These are phyloP conservation scores for Nakazawaea anatomiae DNA, from an alignment of 805 yeast species.

Conservation along the genomic window DNA sequence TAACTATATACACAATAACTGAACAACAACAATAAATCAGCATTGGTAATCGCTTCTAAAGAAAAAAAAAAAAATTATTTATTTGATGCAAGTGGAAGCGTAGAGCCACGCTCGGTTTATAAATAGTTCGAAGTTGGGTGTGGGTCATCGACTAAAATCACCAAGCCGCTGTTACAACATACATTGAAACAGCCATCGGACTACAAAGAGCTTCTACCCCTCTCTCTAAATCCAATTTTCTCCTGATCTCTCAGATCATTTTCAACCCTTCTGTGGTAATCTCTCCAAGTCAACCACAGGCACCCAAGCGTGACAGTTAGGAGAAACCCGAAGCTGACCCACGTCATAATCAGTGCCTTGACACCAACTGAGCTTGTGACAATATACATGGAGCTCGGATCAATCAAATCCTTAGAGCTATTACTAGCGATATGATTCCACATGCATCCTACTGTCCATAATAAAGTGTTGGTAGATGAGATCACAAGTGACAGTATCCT, in stretches of 20 bases:
- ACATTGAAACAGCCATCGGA: neutral
- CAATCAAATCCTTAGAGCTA: constrained; percentile 36
- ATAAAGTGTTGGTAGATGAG: constrained; percentile 30
- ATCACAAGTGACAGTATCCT: constrained; percentile 24
- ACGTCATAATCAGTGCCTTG: constrained; percentile 52
- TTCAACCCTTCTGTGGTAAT: neutral
- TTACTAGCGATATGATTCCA: constrained; percentile 53
- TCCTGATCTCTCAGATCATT: neutral
- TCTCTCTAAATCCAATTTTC: neutral
- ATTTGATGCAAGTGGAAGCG: too few species aligned
- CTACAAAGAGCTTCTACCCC: neutral
- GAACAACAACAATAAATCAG: too few species aligned
- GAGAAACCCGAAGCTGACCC: constrained; percentile 53
- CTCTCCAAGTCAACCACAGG: constrained; percentile 12
- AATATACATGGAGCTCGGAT: constrained; percentile 44
- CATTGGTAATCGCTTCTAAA: too few species aligned
- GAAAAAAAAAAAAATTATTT: too few species aligned
- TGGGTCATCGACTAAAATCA: too few species aligned
- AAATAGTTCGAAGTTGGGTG: too few species aligned
- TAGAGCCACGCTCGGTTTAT: too few species aligned
- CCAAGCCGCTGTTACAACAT: too few species aligned
- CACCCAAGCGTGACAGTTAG: constrained; percentile 33
- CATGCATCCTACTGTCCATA: constrained; percentile 66
- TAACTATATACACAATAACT: too few species aligned
- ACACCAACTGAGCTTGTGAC: constrained; percentile 38